These are phyloP conservation scores for Rhodotorula babjevae DNA, from an alignment of 768 basidiomycete genomes.

Conservation along the genomic window DNA sequence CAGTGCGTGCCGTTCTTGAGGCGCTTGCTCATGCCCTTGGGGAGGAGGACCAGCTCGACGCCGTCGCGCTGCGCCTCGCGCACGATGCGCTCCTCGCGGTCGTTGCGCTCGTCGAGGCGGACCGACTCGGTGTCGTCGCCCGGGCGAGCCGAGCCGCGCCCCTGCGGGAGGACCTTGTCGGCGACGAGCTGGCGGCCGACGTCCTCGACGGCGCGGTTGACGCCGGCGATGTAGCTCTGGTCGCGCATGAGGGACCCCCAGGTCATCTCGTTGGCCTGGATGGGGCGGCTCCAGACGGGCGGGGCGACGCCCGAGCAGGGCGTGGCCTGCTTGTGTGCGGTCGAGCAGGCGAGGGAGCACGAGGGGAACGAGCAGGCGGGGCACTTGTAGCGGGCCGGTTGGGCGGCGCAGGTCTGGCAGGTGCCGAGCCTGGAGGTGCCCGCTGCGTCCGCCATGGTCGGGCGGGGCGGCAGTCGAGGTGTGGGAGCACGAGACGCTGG, in stretches of 20 bases:
- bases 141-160: neutral
- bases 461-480: no score
- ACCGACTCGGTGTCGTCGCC: conserved; percentile 2
- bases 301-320: conserved; percentile 33
- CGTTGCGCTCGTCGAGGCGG: conserved; percentile 30
- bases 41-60: conserved; percentile 34
- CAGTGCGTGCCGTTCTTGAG: conserved; percentile 31
- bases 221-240: conserved; percentile 33
- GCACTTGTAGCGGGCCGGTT: conserved; percentile 32
- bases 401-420: conserved; percentile 22
- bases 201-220: conserved; percentile 28
- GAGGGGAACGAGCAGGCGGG: conserved; percentile 32
- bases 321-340: conserved; percentile 25
- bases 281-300: conserved; percentile 14
- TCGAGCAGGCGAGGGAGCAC: conserved; percentile 37
- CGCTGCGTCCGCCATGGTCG: conserved; percentile 4
- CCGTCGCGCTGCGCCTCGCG: conserved; percentile 33
- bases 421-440: conserved; percentile 14
- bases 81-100: conserved; percentile 34
- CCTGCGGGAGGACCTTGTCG: conserved; percentile 30
- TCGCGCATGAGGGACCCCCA: conserved; percentile 39
- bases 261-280: conserved; percentile 32
- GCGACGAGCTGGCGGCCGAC: conserved; percentile 26
- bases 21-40: conserved; percentile 38
- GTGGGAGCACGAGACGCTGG: no score